A percentile compares a stretch with the other conserved stretches of the same genome.
phyloP scores from a whole-genome alignment of 1,284 basidiomycete species.

The Moesziomyces sp. region DNA sequence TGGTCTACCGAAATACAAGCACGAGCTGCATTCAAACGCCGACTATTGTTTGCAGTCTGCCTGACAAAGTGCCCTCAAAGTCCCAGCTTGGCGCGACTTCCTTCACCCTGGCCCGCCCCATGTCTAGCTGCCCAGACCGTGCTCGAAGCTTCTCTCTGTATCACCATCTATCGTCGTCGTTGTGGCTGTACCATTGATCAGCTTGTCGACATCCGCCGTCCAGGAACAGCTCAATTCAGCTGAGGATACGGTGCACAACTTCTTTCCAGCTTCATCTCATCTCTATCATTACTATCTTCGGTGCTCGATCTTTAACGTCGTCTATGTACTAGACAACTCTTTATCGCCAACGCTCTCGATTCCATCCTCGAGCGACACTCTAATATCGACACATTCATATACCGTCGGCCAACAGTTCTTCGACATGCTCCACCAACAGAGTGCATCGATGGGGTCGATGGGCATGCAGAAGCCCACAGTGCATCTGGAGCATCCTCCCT shows the following conservation, averaged over 20 bases:
- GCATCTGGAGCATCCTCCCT: slow-evolving; percentile 28
- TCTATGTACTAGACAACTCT: not conserved
- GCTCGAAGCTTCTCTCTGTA: too few species aligned
- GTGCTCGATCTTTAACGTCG: not conserved
- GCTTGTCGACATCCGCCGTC: slow-evolving; percentile 4
- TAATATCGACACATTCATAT: not conserved
- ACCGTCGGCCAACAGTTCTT: not conserved
- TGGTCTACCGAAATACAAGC: too few species aligned
- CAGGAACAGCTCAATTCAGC: slow-evolving; percentile 35
- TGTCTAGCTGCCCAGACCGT: too few species aligned
- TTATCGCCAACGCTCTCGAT: not conserved
- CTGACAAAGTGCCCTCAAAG: too few species aligned
- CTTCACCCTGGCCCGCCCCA: too few species aligned
- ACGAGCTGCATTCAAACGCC: too few species aligned
- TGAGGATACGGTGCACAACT: slow-evolving; percentile 4
- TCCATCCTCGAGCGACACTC: not conserved
- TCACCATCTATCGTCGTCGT: too few species aligned
- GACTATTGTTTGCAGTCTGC: too few species aligned
- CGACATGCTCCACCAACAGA: slow-evolving; percentile 18
- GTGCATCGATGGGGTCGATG: slow-evolving; percentile 3
- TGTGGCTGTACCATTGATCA: not conserved
- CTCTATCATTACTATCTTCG: not conserved
- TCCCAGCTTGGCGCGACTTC: too few species aligned
- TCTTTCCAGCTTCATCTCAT: not conserved
- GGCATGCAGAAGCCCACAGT: slow-evolving; percentile 15